Percentiles rank a stretch among this genome's conserved stretches.
phyloP scores from a whole-genome alignment of 129 eudicot genomes.

The Glebionis coronaria region DNA sequence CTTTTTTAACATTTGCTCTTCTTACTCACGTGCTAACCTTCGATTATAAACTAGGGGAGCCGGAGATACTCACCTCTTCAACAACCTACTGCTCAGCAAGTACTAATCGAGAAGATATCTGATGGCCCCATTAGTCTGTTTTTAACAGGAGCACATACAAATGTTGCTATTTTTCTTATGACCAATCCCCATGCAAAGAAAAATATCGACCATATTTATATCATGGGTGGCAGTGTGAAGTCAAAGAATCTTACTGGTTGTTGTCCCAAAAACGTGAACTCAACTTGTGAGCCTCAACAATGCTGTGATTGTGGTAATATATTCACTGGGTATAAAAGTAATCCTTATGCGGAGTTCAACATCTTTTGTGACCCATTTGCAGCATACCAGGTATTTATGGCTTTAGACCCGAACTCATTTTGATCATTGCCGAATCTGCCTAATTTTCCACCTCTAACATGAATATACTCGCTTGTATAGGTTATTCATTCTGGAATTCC shows the following conservation, averaged over 20 bases:
- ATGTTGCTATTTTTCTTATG: no score
- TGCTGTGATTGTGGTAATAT: slow-evolving; percentile 74
- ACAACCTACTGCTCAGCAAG: no score
- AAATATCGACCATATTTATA: no score
- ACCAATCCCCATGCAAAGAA: no score
- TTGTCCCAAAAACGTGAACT: slow-evolving; percentile 40
- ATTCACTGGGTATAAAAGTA: slow-evolving; percentile 52
- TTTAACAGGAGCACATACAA: slow-evolving; percentile 55
- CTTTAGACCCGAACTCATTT: neutral
- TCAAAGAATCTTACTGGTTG: no score
- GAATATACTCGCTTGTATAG: slow-evolving; percentile 28
- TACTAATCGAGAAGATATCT: slow-evolving; percentile 56
- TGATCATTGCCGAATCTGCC: neutral
- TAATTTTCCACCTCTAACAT: neutral
- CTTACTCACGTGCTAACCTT: slow-evolving; percentile 17
- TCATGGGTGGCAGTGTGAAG: no score
- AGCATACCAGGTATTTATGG: slow-evolving; percentile 70
- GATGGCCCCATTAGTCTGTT: slow-evolving; percentile 58
- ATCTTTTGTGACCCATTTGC: slow-evolving; percentile 83
- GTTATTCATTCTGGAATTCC: slow-evolving; percentile 90
- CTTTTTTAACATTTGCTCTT: neutral
- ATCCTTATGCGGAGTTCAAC: no score
- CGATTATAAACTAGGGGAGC: slow-evolving; percentile 45
- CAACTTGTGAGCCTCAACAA: slow-evolving; percentile 50
- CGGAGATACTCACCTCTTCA: slow-evolving; percentile 65